Base-by-base conservation (phyloP, 495 filamentous ascomycete species). In the Cladorrhinum samala region DNA sequence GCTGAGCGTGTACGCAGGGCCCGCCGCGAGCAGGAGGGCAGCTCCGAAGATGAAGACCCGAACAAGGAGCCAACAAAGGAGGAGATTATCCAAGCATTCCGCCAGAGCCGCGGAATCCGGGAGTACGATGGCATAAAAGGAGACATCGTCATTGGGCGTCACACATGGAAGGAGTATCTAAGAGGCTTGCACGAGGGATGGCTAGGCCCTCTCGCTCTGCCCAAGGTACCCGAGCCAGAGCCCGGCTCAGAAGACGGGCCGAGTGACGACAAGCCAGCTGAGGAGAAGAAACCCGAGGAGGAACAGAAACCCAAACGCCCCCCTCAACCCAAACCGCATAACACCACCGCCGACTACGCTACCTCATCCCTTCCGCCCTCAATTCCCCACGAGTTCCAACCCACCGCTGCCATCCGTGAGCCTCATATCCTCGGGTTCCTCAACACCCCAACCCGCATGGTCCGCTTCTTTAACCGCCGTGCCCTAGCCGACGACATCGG, bases 121-220 rank as follows among this genome's bases (percentile, higher is more conserved):
- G 83, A 91, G 19, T 91, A 82, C 64, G 77, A 83, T 2, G 91
- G 88, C 9, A 73, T 86, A 1, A 75, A 77, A 54, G 91, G 91
- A 20, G 91, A 96, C 65, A 74, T 99, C 44, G 82, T 97, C 3
- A 82, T 99, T 55, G 93, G 94, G 5, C 77, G 93, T 53, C 85
- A 96, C 64, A 86, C 91, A 8, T 99, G 93, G 93, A 97, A 96
- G 71, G 93, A 99, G 71, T 99, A 96, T 68, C 71, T 97, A 9
- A 81, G 89, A 21, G 93, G 93, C 21, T 59, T 96, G 52, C 93
- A 99, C 56, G 93, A 99, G 63, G 93, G 93, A 48, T 97, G 94
- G 93, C 73, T 99, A 16, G 93, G 93, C 1, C 91, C 93, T 1
- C 71, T 95, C 20, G 59, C 67, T 3, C 52, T 68, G 1, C 72